Percentiles rank a stretch among this genome's conserved stretches.
phyloP scores from a whole-genome alignment of 2,329 filamentous ascomycete species.

The Trichoderma koningiopsis region DNA sequence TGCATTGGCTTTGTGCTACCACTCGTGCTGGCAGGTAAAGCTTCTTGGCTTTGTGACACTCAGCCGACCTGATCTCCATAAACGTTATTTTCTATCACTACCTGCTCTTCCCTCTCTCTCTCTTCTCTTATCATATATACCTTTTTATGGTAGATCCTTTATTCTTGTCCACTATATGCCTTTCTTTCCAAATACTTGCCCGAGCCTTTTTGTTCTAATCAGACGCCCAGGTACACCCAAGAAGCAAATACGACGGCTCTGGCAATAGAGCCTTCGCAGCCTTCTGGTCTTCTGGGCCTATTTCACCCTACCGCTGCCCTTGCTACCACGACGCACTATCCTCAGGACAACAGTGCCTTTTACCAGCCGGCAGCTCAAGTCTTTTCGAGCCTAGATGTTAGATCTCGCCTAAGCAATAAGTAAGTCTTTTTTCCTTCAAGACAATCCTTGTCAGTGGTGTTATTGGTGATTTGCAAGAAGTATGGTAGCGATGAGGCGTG shows the following conservation, averaged over 20 bases:
- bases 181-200: background rate
- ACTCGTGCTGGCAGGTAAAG: conserved; percentile 49
- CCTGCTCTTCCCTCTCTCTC: conserved; percentile 1
- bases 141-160: background rate
- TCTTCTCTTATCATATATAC: background rate
- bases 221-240: conserved; percentile 54
- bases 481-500: background rate
- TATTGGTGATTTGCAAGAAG: background rate
- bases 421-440: conserved; percentile 42
- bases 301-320: conserved; percentile 52
- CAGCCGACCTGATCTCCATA: conserved; percentile 29
- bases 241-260: conserved; percentile 55
- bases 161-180: background rate
- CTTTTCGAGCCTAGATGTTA: conserved; percentile 54
- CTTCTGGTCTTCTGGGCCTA: conserved; percentile 53
- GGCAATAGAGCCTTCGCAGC: conserved; percentile 56
- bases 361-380: conserved; percentile 49
- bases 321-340: conserved; percentile 51
- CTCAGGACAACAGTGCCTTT: conserved; percentile 52
- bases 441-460: background rate
- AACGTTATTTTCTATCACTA: conserved; percentile 27
- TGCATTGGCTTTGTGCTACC: conserved; percentile 43
- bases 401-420: conserved; percentile 58
- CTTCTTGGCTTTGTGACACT: conserved; percentile 37
- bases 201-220: conserved; percentile 27